Evolutionary conservation across 495 filamentous ascomycete species (phyloP), one percentile per base, ranked within the genome.

Genomic region (Neurospora tetraspora): DNA sequence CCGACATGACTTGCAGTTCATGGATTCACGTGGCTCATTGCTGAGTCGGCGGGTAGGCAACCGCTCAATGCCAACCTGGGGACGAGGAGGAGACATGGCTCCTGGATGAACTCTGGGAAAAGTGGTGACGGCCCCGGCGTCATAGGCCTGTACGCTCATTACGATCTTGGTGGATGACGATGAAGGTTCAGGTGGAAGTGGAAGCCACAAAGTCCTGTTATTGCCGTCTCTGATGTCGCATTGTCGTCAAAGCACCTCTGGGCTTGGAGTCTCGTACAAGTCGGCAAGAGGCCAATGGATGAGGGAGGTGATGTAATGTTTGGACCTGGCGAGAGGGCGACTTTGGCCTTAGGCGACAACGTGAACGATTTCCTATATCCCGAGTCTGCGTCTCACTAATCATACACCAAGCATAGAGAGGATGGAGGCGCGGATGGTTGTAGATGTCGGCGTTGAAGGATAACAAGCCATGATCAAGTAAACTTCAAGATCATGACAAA

Each of bases 1-100:
- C 75, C 93, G 89, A 85, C 93, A 96, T 31, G 91, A 94, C 80
- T 96, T 95, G 88, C 93, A 96, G 81, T 96, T 96, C 93, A 96
- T 96, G 23, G 92, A 91, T 83, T 95, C 92, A 75, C 92, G 90
- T 31, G 91, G 92, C 77, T 94, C 92, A 77, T 88, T 88, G 83
- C 87, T 89, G 82, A 88, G 84, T 65, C 91, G 89, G 70, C 92
- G 89, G 39, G 89, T 86, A 45, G 92, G 91, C 75, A 96, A 83
- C 76, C 93, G 89, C 82, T 94, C 92, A 81, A 96, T 96, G 81
- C 91, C 91, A 79, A 95, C 89, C 85, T 93, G 92, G 37, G 91
- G 91, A 75, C 92, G 88, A 34, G 53, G 53, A 36, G 34, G 53
- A 75, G 90, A 89, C 88, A 92, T 90, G 76, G 82, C 80, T 42